A percentile compares a stretch with the other conserved stretches of the same genome.
phyloP scores from a whole-genome alignment of 441 rosid species.

The Erodium texanum region DNA sequence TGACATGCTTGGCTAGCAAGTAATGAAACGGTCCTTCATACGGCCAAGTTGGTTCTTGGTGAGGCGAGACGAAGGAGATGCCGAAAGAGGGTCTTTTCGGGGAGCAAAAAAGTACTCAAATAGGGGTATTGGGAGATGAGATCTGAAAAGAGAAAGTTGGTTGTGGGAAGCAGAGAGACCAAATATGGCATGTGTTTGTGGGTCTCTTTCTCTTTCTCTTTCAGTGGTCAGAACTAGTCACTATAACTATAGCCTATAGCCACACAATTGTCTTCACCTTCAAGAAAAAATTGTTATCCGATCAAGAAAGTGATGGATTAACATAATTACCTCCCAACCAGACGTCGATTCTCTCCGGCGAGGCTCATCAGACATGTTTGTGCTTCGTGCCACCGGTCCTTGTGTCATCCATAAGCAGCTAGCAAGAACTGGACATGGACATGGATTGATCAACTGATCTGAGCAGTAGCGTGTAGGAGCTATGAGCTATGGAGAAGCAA shows the following conservation, averaged over 20 bases:
- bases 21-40: no score
- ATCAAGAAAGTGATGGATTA: no score
- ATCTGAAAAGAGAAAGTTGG: conserved; percentile 16
- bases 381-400: background rate
- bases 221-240: no score
- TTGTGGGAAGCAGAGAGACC: conserved; percentile 25
- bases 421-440: no score
- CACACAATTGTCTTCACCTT: conserved; percentile 17
- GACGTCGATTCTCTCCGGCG: background rate
- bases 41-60: background rate
- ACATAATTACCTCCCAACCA: conserved; percentile 19
- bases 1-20: background rate
- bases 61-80: no score
- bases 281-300: no score
- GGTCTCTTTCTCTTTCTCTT: conserved; percentile 13
- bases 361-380: background rate
- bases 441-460: no score
- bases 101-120: conserved; percentile 18
- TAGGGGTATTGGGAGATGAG: background rate
- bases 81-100: background rate
- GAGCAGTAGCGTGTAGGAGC: no score
- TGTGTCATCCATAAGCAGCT: background rate
- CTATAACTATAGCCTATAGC: no score
- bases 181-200: conserved; percentile 13
- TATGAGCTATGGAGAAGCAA: background rate